Evolutionary conservation across 208 protist species (phyloP), one percentile per base, ranked within the genome.

Genomic region (Acanthamoeba healyi): DNA sequence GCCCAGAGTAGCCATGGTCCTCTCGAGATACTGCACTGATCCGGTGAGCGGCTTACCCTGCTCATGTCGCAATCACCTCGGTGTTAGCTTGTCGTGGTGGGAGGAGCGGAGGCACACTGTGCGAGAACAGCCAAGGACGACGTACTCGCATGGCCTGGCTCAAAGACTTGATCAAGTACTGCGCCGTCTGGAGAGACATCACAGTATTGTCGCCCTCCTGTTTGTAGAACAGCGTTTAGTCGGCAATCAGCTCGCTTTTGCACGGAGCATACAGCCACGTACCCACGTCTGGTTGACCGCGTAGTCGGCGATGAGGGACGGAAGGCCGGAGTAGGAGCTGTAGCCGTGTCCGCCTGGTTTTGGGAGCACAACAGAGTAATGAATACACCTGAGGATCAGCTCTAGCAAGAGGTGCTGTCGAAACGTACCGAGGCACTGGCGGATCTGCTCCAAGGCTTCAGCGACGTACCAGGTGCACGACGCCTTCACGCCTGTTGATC

Each of bases 131-230:
- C n/a, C n/a, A n/a, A 49, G 12, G 44, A 12, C 44, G 12, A 49
- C 44, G 51, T 22, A 56, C 51, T 42, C 46, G 32, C 56, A 93
- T 81, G 29, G 24, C 58, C 6, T 42, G 40, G 38, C 29, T 51
- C 29, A 93, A 7, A 3, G 88, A 93, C 67, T 93, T 93, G 88
- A 93, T 26, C 22, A 93, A 26, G 65, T 63, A 93, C 46, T 63
- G 84, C n/a, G 91, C 91, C n/a, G 63, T 94, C 51, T 94, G 91
- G 15, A 87, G 92, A 1, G n/a, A 34, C 74, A 94, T 94, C 54
- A 94, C 92, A 14, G 70, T 94, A 63, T 94, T 94, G 92, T 94
- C 92, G 12, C 92, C 92, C 32, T 94, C 92, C 74, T 54, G 56
- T 22, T 10, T 40, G 22, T 44, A 3, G n/a, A n/a, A n/a, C n/a